Conservation (phyloP, 1,284 basidiomycete species). For the Trichosporon faecale region DNA sequence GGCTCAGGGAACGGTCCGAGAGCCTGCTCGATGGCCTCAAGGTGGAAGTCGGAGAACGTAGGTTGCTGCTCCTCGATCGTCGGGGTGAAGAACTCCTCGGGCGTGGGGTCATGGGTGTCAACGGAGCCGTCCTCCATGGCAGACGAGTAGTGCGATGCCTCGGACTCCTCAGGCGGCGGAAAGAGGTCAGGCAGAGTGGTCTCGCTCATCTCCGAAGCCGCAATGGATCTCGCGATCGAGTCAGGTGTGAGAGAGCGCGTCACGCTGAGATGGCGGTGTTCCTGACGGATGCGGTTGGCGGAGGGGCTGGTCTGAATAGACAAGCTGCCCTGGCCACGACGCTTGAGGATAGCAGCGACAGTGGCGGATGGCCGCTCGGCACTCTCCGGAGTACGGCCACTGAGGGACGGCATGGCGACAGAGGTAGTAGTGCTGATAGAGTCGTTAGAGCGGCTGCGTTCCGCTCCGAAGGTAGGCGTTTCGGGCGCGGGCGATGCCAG, state of each 20-base stretch:
- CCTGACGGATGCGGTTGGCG: neutral
- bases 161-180: conserved; percentile 18
- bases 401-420: neutral
- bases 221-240: neutral
- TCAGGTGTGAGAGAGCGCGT: conserved; percentile 1
- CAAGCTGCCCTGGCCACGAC: neutral
- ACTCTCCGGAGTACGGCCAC: neutral
- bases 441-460: neutral
- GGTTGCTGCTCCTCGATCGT: neutral
- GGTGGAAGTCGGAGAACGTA: neutral
- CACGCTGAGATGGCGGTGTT: neutral
- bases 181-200: conserved; percentile 23
- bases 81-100: neutral
- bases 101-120: neutral
- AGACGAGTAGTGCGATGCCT: conserved; percentile 19
- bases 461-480: neutral
- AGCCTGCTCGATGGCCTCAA: neutral
- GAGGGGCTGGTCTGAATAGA: neutral
- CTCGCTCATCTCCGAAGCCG: conserved; percentile 17
- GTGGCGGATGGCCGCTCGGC: neutral
- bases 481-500: neutral
- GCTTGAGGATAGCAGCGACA: neutral
- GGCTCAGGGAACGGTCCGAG: neutral
- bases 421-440: neutral
- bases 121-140: conserved; percentile 12